Evolutionary conservation across 2,329 filamentous ascomycete genomes (phyloP).

Genomic region (Botrytis paeoniae): DNA sequence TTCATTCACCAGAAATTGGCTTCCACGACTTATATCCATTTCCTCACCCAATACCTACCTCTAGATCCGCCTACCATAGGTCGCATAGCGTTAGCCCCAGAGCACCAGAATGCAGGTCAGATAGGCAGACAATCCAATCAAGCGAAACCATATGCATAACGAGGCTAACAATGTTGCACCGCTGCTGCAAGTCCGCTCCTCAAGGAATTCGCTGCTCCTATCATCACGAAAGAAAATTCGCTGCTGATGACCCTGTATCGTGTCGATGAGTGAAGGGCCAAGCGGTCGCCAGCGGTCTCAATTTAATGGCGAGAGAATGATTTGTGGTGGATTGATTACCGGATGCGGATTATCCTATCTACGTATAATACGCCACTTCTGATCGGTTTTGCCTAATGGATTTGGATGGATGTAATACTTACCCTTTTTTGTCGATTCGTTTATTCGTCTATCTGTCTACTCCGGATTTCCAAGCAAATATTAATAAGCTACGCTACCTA

Average conservation of each 20-base stretch:
- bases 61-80: neutral
- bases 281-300: neutral
- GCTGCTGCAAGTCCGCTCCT: neutral
- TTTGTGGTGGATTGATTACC: neutral
- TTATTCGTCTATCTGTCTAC: neutral
- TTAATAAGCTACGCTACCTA: neutral
- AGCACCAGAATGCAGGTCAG: constrained; percentile 1
- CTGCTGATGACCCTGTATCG: neutral
- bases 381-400: neutral
- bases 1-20: neutral
- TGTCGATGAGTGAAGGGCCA: constrained; percentile 3
- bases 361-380: neutral
- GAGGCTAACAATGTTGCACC: neutral
- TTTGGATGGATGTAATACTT: too few relatives aligned
- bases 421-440: neutral
- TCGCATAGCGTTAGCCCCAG: neutral
- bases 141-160: neutral
- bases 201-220: neutral
- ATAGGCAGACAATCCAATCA: constrained; percentile 6
- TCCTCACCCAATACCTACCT: neutral
- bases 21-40: neutral
- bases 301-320: neutral
- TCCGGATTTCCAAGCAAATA: neutral
- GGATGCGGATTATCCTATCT: neutral
- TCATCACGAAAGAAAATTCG: neutral